These are phyloP conservation scores for Globisporangium heterothallicum DNA, from an alignment of 352 stramenopile species.

Conservation along the genomic window DNA sequence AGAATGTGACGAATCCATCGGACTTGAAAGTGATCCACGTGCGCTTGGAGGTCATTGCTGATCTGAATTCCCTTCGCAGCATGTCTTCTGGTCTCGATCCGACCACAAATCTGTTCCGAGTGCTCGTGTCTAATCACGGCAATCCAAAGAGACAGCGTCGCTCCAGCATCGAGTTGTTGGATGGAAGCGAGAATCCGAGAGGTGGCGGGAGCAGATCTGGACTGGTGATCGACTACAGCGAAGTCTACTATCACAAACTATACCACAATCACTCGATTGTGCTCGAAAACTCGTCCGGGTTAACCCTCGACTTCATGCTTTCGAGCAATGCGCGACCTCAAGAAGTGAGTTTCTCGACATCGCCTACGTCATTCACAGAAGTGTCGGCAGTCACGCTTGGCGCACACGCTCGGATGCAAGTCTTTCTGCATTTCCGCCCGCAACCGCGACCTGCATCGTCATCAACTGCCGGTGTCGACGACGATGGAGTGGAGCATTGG, in stretches of 20 bases:
- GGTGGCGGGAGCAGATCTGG: slow-evolving; percentile 11
- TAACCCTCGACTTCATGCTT: slow-evolving; percentile 83
- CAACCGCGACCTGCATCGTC: slow-evolving; percentile 28
- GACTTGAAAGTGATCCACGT: slow-evolving; percentile 87
- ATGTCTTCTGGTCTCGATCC: slow-evolving; percentile 71
- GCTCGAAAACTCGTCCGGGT: slow-evolving; percentile 81
- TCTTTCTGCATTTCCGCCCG: slow-evolving; percentile 84
- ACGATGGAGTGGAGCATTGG: slow-evolving; percentile 41
- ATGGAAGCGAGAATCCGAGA: slow-evolving; percentile 9
- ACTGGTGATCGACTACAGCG: slow-evolving; percentile 77
- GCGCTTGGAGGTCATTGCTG: slow-evolving; percentile 79
- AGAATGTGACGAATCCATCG: slow-evolving; percentile 76
- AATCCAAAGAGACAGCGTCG: slow-evolving; percentile 50
- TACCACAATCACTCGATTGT: slow-evolving; percentile 89
- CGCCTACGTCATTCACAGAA: slow-evolving; percentile 79
- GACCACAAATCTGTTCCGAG: slow-evolving; percentile 76
- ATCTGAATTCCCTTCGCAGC: slow-evolving; percentile 77
- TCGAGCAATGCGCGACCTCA: slow-evolving; percentile 75
- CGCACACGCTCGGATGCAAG: slow-evolving; percentile 65
- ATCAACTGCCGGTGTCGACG: background rate
- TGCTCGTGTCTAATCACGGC: slow-evolving; percentile 76
- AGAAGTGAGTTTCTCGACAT: slow-evolving; percentile 81
- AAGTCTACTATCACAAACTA: slow-evolving; percentile 86
- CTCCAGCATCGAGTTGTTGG: slow-evolving; percentile 46
- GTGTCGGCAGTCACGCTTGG: slow-evolving; percentile 70